These are phyloP conservation scores for Rhizophagus prolifer DNA, from an alignment of 192 early-diverging fungal genomes.

Conservation along the genomic window DNA sequence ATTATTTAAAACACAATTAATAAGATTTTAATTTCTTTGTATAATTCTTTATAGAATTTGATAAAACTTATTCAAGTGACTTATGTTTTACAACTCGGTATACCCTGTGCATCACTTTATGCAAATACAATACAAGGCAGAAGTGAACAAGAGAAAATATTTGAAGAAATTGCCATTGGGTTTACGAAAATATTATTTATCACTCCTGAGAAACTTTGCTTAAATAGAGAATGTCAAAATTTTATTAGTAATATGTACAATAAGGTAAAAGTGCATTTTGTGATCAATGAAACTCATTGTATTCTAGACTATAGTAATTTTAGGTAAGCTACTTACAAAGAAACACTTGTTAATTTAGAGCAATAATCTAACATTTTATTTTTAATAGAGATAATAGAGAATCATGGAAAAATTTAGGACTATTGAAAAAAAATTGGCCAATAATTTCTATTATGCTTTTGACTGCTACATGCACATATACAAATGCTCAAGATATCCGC, in stretches of 20 bases:
- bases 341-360: too few relatives aligned
- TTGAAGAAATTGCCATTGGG: constrained; percentile 5
- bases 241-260: not conserved
- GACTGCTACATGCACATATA: not conserved
- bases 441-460: not conserved
- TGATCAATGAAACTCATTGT: not conserved
- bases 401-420: not conserved
- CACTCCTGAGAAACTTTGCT: not conserved
- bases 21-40: too few relatives aligned
- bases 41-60: too few relatives aligned
- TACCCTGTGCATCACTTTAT: not conserved
- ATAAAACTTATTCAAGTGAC: too few relatives aligned
- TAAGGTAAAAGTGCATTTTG: not conserved
- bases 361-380: not conserved
- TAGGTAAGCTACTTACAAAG: not conserved
- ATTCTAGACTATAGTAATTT: not conserved
- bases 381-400: not conserved
- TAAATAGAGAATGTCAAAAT: not conserved
- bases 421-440: not conserved
- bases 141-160: not conserved
- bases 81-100: not conserved
- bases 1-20: too few relatives aligned
- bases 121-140: not conserved
- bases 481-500: too few relatives aligned
- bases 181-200: not conserved